A percentile compares a stretch with the other conserved stretches of the same genome.
phyloP scores from a whole-genome alignment of 2,329 filamentous ascomycete genomes.

The Cordyceps fumosorosea region DNA sequence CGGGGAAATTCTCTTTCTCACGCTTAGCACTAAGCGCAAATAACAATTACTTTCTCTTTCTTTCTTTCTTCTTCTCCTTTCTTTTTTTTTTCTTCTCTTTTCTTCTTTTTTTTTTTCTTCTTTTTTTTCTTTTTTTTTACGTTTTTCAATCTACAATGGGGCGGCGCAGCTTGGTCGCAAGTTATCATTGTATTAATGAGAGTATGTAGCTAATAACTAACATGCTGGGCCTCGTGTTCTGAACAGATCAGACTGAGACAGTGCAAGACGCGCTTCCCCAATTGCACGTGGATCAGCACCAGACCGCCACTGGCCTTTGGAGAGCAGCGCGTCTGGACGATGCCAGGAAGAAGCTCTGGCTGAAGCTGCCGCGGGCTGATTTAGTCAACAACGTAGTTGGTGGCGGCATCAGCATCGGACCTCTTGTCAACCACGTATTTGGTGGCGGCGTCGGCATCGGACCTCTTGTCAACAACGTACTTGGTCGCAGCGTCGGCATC shows the following conservation, averaged over 20 bases:
- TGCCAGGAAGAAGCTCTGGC: neutral
- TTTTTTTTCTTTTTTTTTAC: neutral
- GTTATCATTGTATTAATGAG: neutral
- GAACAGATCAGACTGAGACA: neutral
- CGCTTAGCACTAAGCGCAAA: no score
- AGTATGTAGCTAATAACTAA: neutral
- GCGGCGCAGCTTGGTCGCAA: neutral
- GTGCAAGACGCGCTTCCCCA: neutral
- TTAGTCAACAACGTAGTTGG: neutral
- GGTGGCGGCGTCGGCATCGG: neutral
- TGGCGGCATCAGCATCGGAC: neutral
- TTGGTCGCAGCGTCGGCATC: neutral
- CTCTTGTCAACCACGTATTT: neutral
- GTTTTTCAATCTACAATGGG: neutral
- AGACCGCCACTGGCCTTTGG: neutral
- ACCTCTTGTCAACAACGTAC: neutral
- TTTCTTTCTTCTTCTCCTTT: no score
- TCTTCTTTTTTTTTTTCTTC: neutral
- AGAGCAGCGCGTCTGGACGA: neutral
- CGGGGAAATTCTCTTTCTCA: no score
- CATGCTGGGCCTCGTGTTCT: no score
- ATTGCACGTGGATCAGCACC: neutral
- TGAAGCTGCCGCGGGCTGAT: neutral
- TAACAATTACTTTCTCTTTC: no score
- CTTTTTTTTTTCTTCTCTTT: no score